A percentile compares a stretch with the other conserved stretches of the same genome.
phyloP scores from a whole-genome alignment of 768 basidiomycete species.

The Naganishia randhawae region DNA sequence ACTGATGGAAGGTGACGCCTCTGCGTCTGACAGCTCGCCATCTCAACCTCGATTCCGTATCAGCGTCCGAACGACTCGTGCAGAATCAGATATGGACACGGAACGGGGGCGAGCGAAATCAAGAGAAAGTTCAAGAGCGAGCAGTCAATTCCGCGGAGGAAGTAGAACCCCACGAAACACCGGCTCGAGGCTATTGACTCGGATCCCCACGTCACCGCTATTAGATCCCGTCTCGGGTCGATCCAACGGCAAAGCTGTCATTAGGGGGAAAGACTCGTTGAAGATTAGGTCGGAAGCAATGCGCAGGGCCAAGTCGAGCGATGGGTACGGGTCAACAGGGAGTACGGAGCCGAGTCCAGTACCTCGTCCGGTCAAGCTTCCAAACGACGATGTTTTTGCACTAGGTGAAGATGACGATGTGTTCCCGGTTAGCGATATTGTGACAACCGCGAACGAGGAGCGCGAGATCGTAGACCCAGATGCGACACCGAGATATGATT shows the following conservation, averaged over 20 bases:
- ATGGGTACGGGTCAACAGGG: constrained; percentile 11
- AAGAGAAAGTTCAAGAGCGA: neutral
- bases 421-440: neutral
- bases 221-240: no score
- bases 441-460: neutral
- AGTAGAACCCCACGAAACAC: neutral
- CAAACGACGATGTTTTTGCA: neutral
- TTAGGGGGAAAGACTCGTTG: no score
- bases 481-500: neutral
- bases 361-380: neutral
- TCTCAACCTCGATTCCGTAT: neutral
- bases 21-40: no score
- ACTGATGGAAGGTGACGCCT: no score
- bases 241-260: no score
- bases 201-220: neutral
- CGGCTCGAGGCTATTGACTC: neutral
- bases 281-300: neutral
- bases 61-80: neutral
- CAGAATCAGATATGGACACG: no score
- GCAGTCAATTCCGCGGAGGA: constrained; percentile 4
- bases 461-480: neutral
- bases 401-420: neutral
- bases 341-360: constrained; percentile 15
- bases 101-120: constrained; percentile 13
- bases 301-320: neutral